Percentiles rank a stretch among this genome's conserved stretches.
phyloP scores from a whole-genome alignment of 495 filamentous ascomycete genomes.

The Schizothecium vesticola region DNA sequence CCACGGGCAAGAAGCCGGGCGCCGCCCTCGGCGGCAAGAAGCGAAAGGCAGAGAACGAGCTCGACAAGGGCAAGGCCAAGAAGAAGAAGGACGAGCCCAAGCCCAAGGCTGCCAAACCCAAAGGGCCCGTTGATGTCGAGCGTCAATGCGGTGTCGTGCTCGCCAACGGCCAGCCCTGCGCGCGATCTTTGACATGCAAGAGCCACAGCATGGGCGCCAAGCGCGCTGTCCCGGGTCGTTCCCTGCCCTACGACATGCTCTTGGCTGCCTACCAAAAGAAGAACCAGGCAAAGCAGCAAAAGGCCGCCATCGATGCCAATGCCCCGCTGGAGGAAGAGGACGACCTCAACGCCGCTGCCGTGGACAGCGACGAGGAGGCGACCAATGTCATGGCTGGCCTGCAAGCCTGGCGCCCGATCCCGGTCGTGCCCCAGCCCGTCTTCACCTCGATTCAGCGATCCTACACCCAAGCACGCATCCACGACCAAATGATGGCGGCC shows the following conservation, averaged over 20 bases:
- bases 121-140: constrained; percentile 94
- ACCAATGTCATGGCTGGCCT: constrained; percentile 83
- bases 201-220: constrained; percentile 96
- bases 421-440: constrained; percentile 60
- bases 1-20: constrained; percentile 60
- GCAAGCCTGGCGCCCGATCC: constrained; percentile 65
- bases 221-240: constrained; percentile 80
- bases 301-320: constrained; percentile 89
- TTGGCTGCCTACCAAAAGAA: constrained; percentile 95
- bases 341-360: constrained; percentile 60
- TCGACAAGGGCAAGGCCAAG: constrained; percentile 71
- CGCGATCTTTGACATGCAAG: constrained; percentile 91
- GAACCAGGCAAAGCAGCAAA: constrained; percentile 96
- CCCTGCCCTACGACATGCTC: constrained; percentile 90
- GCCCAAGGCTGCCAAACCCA: constrained; percentile 78
- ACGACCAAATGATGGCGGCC: constrained; percentile 80
- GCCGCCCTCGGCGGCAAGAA: constrained; percentile 57
- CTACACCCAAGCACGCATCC: constrained; percentile 79
- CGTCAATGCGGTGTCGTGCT: constrained; percentile 92
- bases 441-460: constrained; percentile 62
- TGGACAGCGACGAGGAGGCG: constrained; percentile 92
- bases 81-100: constrained; percentile 98
- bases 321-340: constrained; percentile 87
- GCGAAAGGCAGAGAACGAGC: constrained; percentile 79
- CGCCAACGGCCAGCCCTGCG: constrained; percentile 77